phyloP scores from a whole-genome alignment of 208 protist species.

The Vickermania ingenoplastis region DNA sequence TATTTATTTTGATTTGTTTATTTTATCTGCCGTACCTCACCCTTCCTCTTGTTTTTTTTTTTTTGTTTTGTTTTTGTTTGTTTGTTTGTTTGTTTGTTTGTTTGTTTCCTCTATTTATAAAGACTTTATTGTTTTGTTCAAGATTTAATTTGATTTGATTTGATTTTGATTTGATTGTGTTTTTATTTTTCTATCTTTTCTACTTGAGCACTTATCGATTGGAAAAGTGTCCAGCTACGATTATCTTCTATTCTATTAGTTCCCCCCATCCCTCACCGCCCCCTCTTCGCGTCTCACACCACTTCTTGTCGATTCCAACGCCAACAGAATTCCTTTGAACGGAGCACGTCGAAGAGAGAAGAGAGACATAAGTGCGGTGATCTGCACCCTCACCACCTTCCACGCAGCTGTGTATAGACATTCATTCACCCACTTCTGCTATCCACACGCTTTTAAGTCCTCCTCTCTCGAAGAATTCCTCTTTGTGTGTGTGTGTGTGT shows the following conservation, averaged over 20 bases:
- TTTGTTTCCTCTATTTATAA: conserved; percentile 7
- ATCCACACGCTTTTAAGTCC: too few species aligned
- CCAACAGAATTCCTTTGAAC: too few species aligned
- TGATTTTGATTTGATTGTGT: conserved; percentile 9
- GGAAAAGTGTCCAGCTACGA: conserved; percentile 1
- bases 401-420: too few species aligned
- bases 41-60: conserved; percentile 5
- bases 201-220: conserved; percentile 1
- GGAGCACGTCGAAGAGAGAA: too few species aligned
- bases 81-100: conserved; percentile 11
- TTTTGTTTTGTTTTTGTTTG: conserved; percentile 7
- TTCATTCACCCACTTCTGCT: too few species aligned
- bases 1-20: too few species aligned
- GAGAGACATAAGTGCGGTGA: too few species aligned
- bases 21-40: not conserved
- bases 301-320: too few species aligned
- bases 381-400: too few species aligned
- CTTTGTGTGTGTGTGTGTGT: too few species aligned
- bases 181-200: conserved; percentile 4
- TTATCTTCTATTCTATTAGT: conserved; percentile 8
- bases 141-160: not conserved
- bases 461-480: too few species aligned
- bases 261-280: not conserved
- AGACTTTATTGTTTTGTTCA: conserved; percentile 10
- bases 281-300: too few species aligned